Evolutionary conservation across 2,329 filamentous ascomycete species (phyloP), one percentile per base, ranked within the genome.

Genomic region (Chrysosporium keratinophilum): DNA sequence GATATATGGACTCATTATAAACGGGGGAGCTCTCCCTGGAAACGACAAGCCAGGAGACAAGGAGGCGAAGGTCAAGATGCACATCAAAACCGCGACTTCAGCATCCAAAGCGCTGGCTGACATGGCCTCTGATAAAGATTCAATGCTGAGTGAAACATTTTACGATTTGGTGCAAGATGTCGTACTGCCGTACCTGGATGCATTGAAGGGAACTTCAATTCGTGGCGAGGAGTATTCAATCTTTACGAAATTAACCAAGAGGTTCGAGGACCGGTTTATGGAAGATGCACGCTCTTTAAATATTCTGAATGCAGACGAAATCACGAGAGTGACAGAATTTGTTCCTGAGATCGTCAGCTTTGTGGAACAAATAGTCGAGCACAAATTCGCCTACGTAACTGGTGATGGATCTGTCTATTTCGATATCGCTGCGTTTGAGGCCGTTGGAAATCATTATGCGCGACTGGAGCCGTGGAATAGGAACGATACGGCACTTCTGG

Each of bases 241-340:
- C 56, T 96, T 95, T 69, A 93, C 87, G 2, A 82, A 87, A 58
- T 78, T 97, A 28, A 95, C 91, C 0, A 79, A 86, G 67, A 84
- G 84, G 64, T 95, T 89, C 74, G 91, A 96, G 69, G 76, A 80
- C n/a, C 79, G 88, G 12, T 97, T 96, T 69, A 85, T 87, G 66
- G 82, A 86, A 54, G 91, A 97, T 63, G 90, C 97, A 84, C 78
- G 82, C 57, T 82, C 83, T 5, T 74, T 97, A 49, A 97, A 97
- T 63, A 88, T 95, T 10, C 75, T 91, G 39, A 78, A 83, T 19
- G 89, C 91, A 0, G 86, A 94, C 63, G 79, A 85, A 34, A 74
- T 95, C 23, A 95, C 89, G 0, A 77, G 90, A 54, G 91, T 96
- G n/a, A 95, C 89, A 0, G 88, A 95, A 63, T 96, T 93, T 62